These are phyloP conservation scores for Soucietia sequanensis DNA, from an alignment of 805 yeast genomes.

Conservation along the genomic window DNA sequence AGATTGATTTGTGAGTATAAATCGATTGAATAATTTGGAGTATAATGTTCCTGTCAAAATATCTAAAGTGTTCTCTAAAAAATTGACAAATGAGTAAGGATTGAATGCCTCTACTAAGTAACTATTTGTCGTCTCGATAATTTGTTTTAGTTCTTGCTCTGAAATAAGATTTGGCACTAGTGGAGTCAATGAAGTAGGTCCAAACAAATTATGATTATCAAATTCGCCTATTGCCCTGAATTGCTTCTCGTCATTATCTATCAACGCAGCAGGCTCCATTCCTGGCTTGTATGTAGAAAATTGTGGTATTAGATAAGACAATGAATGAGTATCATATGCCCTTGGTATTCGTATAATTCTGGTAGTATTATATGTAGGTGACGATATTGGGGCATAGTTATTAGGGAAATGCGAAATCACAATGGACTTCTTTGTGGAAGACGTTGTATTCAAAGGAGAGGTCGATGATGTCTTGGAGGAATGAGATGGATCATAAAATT, in stretches of 20 bases:
- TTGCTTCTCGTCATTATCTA: constrained; percentile 5
- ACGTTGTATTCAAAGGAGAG: constrained; percentile 7
- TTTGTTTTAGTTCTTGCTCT: constrained; percentile 35
- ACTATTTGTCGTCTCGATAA: constrained; percentile 47
- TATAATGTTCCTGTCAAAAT: constrained; percentile 38
- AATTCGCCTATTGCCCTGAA: constrained; percentile 40
- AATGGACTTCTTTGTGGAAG: constrained; percentile 34
- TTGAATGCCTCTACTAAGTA: constrained; percentile 38
- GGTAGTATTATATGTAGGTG: constrained; percentile 33
- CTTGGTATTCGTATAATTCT: constrained; percentile 70
- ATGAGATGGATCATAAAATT: constrained; percentile 3
- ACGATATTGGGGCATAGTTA: constrained; percentile 35
- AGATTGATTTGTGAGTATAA: constrained; percentile 17
- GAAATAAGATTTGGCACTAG: constrained; percentile 26
- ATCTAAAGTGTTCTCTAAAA: constrained; percentile 41
- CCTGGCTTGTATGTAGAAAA: constrained; percentile 61
- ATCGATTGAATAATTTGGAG: constrained; percentile 17
- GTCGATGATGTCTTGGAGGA: too few species aligned
- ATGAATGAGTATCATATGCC: constrained; percentile 27
- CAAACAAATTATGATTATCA: constrained; percentile 44
- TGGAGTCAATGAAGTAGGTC: constrained; percentile 52
- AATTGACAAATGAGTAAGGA: constrained; percentile 23
- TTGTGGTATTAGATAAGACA: constrained; percentile 47
- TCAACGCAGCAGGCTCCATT: constrained; percentile 58
- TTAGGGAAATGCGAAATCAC: constrained; percentile 70